A percentile compares a stretch with the other conserved stretches of the same genome.
Conservation (phyloP, 768 basidiomycete species). For the Podaxis sp. region DNA sequence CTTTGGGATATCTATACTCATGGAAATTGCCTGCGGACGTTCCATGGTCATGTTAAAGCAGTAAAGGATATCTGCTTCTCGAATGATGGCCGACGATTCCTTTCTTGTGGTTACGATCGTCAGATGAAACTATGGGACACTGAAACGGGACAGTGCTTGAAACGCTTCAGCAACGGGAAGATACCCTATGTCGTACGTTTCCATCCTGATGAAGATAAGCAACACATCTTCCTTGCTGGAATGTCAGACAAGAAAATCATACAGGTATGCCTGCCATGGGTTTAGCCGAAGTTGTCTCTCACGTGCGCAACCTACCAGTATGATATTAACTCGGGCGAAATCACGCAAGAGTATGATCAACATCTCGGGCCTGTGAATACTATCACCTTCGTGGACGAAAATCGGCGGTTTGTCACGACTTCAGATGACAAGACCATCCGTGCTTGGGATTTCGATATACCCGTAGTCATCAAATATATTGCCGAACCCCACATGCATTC, state of each 20-base stretch:
- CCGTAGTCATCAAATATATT: conserved; percentile 99
- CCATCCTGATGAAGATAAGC: conserved; percentile 95
- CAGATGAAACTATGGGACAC: conserved; percentile 99
- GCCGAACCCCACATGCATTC: conserved; percentile 99
- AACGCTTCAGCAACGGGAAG: conserved; percentile 97
- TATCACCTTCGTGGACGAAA: conserved; percentile 98
- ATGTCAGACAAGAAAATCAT: conserved; percentile 99
- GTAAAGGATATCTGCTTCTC: conserved; percentile 97
- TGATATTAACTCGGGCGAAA: conserved; percentile 93
- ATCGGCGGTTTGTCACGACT: conserved; percentile 94
- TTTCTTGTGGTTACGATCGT: conserved; percentile 93
- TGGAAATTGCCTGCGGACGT: conserved; percentile 94
- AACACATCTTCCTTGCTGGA: conserved; percentile 93
- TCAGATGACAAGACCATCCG: conserved; percentile 99
- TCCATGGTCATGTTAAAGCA: conserved; percentile 95
- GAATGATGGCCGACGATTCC: conserved; percentile 85
- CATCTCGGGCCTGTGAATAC: conserved; percentile 98
- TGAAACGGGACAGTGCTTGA: conserved; percentile 95
- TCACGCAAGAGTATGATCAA: conserved; percentile 98
- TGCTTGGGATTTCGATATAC: conserved; percentile 99
- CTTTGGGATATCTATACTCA: conserved; percentile 98
- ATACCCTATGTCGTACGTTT: conserved; percentile 95
- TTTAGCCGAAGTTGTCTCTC: background rate
- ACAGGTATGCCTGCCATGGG: conserved; percentile 57
- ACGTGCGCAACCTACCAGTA: conserved; percentile 55